Base-by-base conservation (phyloP, 2,329 filamentous ascomycete genomes). In the Cyclaneusma minus region DNA sequence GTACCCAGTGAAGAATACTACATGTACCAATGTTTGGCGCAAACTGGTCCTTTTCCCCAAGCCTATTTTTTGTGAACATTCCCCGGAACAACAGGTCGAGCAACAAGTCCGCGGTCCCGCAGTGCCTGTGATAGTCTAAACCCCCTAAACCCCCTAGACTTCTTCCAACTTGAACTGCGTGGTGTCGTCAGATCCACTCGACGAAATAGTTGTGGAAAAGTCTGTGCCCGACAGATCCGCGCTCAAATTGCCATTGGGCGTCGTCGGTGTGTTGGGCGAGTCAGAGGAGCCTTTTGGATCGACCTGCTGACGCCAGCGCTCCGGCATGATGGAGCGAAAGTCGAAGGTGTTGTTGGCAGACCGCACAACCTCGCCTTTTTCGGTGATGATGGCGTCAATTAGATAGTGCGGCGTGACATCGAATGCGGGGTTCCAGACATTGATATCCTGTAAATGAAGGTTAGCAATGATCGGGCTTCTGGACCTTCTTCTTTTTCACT, bases 361-460 rank as follows among this genome's bases (percentile, higher is more conserved):
- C 59, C 87, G 92, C 43, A 83, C 75, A 3, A 91, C 72, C 6
- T 84, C 80, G 1, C 87, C 87, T 41, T 78, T 72, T 55, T 98
- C 89, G 0, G 89, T 98, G 36, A 95, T 81, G 31, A 98, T 78
- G 3, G 80, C 84, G 51, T 98, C 89, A 37, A 98, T 94, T 28
- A 94, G 57, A 35, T 71, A 69, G 19, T 79, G 71, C 0, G 89
- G 87, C 7, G 89, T 98, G 17, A 98, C 81, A 45, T 98, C 89
- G 47, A 98, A 98, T 0, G 84, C 80, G 16, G 89, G 89, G 49
- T 98, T 98, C 85, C 89, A 98, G 6, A 95, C 84, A 21, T 67
- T 60, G 35, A 95, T 84, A 2, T 71, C 70, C 44, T 65, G 58
- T n/a, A n/a, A n/a, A n/a, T n/a, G n/a, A n/a, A n/a, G n/a, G n/a